Conservation (phyloP, 352 stramenopile genomes). For the Globisporangium solare region DNA sequence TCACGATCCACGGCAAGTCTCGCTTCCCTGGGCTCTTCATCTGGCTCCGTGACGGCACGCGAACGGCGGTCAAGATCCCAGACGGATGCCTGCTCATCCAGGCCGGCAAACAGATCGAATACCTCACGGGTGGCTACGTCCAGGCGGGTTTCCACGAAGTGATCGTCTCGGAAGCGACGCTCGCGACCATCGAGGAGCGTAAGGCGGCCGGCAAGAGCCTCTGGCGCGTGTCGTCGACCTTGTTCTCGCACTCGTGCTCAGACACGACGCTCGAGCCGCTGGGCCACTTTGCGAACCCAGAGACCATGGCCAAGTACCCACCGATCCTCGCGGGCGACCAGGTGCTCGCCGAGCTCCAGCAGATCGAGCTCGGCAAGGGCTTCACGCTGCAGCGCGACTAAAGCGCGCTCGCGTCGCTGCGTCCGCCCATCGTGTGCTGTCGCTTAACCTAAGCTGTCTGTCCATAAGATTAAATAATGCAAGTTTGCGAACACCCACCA, state of each 20-base stretch:
- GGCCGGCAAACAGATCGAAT: slow-evolving; percentile 91
- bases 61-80: slow-evolving; percentile 83
- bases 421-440: background rate
- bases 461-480: background rate
- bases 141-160: slow-evolving; percentile 93
- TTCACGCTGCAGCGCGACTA: slow-evolving; percentile 73
- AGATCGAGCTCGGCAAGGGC: slow-evolving; percentile 79
- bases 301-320: slow-evolving; percentile 68
- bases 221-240: slow-evolving; percentile 90
- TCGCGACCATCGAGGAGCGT: slow-evolving; percentile 61
- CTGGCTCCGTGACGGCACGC: slow-evolving; percentile 86
- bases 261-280: slow-evolving; percentile 84
- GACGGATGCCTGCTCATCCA: slow-evolving; percentile 88
- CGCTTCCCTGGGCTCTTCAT: slow-evolving; percentile 89
- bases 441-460: background rate
- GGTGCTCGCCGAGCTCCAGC: slow-evolving; percentile 80
- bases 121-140: slow-evolving; percentile 89
- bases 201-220: slow-evolving; percentile 72
- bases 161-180: slow-evolving; percentile 71
- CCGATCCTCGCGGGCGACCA: slow-evolving; percentile 82
- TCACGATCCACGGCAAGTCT: slow-evolving; percentile 93
- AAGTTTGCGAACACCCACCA: too few relatives aligned
- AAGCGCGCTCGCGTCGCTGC: too few relatives aligned
- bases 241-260: slow-evolving; percentile 90
- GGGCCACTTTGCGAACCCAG: slow-evolving; percentile 67